A percentile compares a stretch with the other conserved stretches of the same genome.
These are phyloP conservation scores for Plantago coronopus DNA, from an alignment of 305 asterid species.

Conservation along the genomic window DNA sequence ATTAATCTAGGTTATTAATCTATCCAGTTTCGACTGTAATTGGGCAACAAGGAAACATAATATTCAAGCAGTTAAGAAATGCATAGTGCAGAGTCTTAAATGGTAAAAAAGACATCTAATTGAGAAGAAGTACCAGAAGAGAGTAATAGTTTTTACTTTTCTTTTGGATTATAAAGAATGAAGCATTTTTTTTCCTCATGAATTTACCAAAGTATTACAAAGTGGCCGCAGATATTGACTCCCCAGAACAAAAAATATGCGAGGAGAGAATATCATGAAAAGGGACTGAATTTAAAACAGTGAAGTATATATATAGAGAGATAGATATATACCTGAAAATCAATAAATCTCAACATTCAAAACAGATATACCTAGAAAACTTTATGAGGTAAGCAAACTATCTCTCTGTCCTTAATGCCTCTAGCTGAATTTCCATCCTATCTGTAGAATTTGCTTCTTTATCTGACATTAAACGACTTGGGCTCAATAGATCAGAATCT, in stretches of 20 bases:
- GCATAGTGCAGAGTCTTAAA: no score
- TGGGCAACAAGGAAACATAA: no score
- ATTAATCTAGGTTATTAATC: no score
- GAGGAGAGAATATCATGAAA: conserved; percentile 26
- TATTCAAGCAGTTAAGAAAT: no score
- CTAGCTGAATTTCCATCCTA: conserved; percentile 93
- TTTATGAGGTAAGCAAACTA: conserved; percentile 16
- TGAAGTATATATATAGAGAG: neutral
- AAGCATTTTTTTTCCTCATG: conserved; percentile 34
- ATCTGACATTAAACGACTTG: conserved; percentile 34
- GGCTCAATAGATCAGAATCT: conserved; percentile 63
- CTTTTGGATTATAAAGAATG: conserved; percentile 29
- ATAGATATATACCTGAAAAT: conserved; percentile 24
- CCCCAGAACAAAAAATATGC: conserved; percentile 28
- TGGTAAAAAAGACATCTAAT: no score
- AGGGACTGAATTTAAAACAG: conserved; percentile 26
- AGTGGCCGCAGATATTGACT: conserved; percentile 38
- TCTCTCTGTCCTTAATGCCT: conserved; percentile 64
- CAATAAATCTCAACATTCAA: conserved; percentile 30
- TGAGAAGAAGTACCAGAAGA: no score
- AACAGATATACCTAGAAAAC: conserved; percentile 20
- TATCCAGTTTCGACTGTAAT: no score
- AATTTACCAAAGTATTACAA: conserved; percentile 38
- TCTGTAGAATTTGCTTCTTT: conserved; percentile 49
- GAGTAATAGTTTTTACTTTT: no score